Evolutionary conservation across 345 rosid genomes (phyloP).

Genomic region (Turritis glabra): DNA sequence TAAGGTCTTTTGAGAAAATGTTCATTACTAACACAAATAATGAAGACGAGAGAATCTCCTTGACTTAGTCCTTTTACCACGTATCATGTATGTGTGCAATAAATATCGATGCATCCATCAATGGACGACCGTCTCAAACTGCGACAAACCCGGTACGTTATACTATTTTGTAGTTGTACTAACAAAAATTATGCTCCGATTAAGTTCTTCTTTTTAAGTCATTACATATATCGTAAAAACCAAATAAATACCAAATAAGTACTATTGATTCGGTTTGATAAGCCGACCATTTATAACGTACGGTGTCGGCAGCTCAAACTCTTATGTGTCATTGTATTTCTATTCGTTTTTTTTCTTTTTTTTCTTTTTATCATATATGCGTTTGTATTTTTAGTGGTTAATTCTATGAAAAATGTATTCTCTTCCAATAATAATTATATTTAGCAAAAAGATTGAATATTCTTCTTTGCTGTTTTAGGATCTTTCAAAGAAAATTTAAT

Average conservation of each 20-base stretch:
- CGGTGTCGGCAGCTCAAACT: constrained; percentile 37
- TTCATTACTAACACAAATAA: no score
- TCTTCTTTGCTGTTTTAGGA: background rate
- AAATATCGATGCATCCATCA: background rate
- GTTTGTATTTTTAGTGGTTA: background rate
- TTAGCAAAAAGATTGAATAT: background rate
- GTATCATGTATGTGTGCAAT: background rate
- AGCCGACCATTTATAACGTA: constrained; percentile 27
- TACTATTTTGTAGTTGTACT: background rate
- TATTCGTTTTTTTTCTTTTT: background rate
- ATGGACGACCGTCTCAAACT: constrained; percentile 15
- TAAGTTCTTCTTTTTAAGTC: background rate
- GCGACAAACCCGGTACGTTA: constrained; percentile 3
- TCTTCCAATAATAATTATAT: background rate
- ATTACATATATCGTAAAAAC: constrained; percentile 9
- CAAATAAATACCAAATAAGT: constrained; percentile 9
- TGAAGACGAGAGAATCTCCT: no score
- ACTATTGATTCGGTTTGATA: constrained; percentile 8
- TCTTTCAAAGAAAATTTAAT: background rate
- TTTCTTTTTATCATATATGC: background rate
- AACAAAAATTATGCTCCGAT: background rate
- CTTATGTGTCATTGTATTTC: background rate
- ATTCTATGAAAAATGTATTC: background rate
- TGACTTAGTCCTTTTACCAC: no score
- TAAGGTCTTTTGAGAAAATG: no score